These are phyloP conservation scores for Ceratobasidium theobromae DNA, from an alignment of 1,284 basidiomycete genomes.

Conservation along the genomic window DNA sequence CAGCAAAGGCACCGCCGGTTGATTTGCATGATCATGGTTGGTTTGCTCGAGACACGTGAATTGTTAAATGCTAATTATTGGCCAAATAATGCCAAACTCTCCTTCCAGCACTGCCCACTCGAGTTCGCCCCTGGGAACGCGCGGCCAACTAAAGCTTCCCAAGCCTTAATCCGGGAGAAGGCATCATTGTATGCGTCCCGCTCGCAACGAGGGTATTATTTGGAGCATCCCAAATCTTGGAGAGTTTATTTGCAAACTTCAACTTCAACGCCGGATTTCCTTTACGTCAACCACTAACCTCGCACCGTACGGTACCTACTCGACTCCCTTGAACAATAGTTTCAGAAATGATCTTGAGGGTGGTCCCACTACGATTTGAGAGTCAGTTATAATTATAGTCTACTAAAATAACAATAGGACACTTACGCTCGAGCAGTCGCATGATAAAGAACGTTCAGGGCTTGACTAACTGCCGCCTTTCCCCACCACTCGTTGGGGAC, in stretches of 20 bases:
- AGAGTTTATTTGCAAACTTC: background rate
- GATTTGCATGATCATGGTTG: no score
- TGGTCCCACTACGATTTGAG: slow-evolving; percentile 10
- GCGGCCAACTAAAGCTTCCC: slow-evolving; percentile 4
- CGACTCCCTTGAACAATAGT: slow-evolving; percentile 30
- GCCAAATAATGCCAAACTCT: no score
- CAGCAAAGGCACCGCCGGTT: no score
- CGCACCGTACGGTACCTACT: slow-evolving; percentile 31
- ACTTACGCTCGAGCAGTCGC: slow-evolving; percentile 32
- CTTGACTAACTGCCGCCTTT: slow-evolving; percentile 25
- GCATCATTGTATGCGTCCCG: slow-evolving; percentile 35
- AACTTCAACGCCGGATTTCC: no score
- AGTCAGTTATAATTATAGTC: background rate
- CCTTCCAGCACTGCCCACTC: no score
- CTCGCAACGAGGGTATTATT: slow-evolving; percentile 31
- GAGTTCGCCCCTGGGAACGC: no score
- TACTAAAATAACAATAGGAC: background rate
- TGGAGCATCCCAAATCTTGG: slow-evolving; percentile 33
- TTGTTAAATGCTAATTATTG: no score
- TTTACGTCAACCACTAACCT: slow-evolving; percentile 32
- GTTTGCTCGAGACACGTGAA: no score
- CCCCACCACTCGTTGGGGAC: slow-evolving; percentile 32
- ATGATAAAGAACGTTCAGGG: slow-evolving; percentile 34
- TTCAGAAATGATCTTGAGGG: slow-evolving; percentile 28
- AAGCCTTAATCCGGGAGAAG: background rate